A percentile compares a stretch with the other conserved stretches of the same genome.
Evolutionary conservation across 768 basidiomycete genomes (phyloP).

Genomic region (Boletus bicolor): DNA sequence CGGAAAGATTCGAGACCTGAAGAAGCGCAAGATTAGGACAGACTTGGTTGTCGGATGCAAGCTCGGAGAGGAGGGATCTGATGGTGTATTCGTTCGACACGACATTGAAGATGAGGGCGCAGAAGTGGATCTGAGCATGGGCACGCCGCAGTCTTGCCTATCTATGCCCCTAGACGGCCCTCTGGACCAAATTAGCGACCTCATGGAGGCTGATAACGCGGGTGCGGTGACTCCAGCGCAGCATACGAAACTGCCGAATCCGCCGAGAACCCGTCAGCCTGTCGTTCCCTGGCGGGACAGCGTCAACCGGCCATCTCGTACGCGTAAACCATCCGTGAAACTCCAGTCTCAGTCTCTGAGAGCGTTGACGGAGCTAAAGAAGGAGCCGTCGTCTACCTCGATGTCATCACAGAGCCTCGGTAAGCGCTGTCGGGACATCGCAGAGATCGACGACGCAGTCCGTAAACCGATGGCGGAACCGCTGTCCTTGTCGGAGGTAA

Average conservation of each 20-base stretch:
- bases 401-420: conserved; percentile 20
- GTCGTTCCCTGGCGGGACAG: conserved; percentile 7
- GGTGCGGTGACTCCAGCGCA: neutral
- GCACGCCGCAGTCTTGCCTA: conserved; percentile 26
- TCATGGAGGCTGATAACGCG: conserved; percentile 17
- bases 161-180: conserved; percentile 15
- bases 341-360: conserved; percentile 22
- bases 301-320: conserved; percentile 18
- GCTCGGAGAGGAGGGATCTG: conserved; percentile 26
- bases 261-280: neutral
- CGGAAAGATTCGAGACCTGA: conserved; percentile 54
- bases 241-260: neutral
- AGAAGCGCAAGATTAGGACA: conserved; percentile 45
- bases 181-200: conserved; percentile 4
- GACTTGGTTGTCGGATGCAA: conserved; percentile 33
- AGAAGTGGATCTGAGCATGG: conserved; percentile 54
- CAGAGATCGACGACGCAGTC: conserved; percentile 15
- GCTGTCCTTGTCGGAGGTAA: conserved; percentile 12
- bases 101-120: conserved; percentile 60
- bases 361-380: conserved; percentile 7
- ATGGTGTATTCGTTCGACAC: conserved; percentile 51
- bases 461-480: conserved; percentile 17
- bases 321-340: conserved; percentile 32
- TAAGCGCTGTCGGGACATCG: conserved; percentile 27
- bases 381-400: conserved; percentile 6